A percentile compares a stretch with the other conserved stretches of the same genome.
Conservation (phyloP, 129 eudicot species). For the Rutidosis leptorrhynchoides region DNA sequence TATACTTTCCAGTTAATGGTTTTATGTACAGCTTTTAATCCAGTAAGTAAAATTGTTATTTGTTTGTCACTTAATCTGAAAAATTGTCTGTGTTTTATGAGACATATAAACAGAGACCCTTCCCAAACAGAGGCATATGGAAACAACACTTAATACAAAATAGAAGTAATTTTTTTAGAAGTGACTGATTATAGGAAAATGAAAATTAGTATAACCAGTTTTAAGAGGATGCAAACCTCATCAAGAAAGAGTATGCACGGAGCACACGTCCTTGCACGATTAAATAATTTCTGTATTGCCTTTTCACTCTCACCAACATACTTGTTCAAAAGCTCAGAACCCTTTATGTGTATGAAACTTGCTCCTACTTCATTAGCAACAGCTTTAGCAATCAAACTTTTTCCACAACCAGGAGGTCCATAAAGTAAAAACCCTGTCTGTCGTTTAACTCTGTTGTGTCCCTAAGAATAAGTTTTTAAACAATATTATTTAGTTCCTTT, state of each 20-base stretch:
- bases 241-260: slow-evolving; percentile 95
- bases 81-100: no score
- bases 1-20: no score
- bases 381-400: no score
- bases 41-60: no score
- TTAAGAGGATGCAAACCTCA: slow-evolving; percentile 51
- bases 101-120: no score
- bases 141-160: no score
- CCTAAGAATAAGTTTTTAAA: slow-evolving; percentile 30
- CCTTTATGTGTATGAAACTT: no score
- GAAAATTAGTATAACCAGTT: background rate
- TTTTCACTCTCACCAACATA: slow-evolving; percentile 95
- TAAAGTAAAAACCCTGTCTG: slow-evolving; percentile 85
- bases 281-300: slow-evolving; percentile 77
- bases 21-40: no score
- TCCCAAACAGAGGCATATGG: no score
- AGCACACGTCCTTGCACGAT: slow-evolving; percentile 91
- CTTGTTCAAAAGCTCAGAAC: slow-evolving; percentile 86
- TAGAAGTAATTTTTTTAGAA: no score
- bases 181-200: background rate
- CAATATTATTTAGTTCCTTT: background rate
- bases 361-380: no score
- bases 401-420: slow-evolving; percentile 99
- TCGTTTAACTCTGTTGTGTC: slow-evolving; percentile 54
- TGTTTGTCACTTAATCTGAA: no score